Evolutionary conservation across 179 eudicot species (phyloP).

Genomic region (Gypsophila paniculata): DNA sequence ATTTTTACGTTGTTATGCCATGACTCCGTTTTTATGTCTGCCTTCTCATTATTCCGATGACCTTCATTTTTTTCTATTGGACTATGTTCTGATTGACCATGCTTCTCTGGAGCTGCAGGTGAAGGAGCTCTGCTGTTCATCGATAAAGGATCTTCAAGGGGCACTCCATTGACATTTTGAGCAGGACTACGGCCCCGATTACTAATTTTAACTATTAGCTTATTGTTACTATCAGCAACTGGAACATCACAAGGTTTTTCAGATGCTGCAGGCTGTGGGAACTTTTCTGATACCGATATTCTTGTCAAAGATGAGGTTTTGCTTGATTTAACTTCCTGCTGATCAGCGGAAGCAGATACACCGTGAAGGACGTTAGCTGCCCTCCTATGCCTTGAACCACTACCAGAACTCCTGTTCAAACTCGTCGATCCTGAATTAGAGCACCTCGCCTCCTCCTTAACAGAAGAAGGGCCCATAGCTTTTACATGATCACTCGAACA

Average conservation of each 20-base stretch:
- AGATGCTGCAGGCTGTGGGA: slow-evolving; percentile 22
- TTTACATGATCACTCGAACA: slow-evolving; percentile 61
- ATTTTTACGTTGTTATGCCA: slow-evolving; percentile 23
- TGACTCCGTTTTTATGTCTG: slow-evolving; percentile 2
- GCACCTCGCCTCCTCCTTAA: slow-evolving; percentile 68
- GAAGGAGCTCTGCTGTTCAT: slow-evolving; percentile 54
- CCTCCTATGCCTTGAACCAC: slow-evolving; percentile 50
- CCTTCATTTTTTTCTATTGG: slow-evolving; percentile 35
- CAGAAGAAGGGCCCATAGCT: slow-evolving; percentile 31
- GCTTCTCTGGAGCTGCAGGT: slow-evolving; percentile 45
- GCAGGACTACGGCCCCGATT: slow-evolving; percentile 69
- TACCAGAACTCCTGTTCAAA: slow-evolving; percentile 44
- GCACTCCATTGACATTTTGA: slow-evolving; percentile 43
- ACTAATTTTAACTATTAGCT: slow-evolving; percentile 69
- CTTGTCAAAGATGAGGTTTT: slow-evolving; percentile 38
- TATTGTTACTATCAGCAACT: slow-evolving; percentile 44
- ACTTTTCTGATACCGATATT: slow-evolving; percentile 43
- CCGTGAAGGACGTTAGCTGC: slow-evolving; percentile 44
- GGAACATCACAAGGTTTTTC: slow-evolving; percentile 32
- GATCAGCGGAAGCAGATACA: slow-evolving; percentile 10
- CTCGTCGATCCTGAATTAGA: slow-evolving; percentile 55
- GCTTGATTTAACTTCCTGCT: slow-evolving; percentile 34
- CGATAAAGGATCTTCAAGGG: slow-evolving; percentile 40
- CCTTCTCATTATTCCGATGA: slow-evolving; percentile 5
- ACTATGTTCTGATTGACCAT: slow-evolving; percentile 38